Conservation (phyloP, 148 eudicot species). For the Dianthus caryophyllus region DNA sequence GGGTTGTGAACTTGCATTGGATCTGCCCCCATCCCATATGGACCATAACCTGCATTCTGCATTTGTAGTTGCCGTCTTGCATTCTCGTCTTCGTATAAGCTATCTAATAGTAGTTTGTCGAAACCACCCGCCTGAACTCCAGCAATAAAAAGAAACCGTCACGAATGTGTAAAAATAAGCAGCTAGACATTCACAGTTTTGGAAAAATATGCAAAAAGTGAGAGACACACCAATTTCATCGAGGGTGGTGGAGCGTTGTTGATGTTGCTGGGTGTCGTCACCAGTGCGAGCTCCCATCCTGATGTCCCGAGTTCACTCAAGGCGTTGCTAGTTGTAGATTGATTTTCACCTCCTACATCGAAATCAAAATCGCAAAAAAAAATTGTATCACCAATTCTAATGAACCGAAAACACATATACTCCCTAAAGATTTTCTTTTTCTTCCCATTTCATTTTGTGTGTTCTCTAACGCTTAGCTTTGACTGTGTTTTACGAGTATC, state of each 20-base stretch:
- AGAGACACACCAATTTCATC: slow-evolving; percentile 56
- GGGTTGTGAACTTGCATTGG: slow-evolving; percentile 39
- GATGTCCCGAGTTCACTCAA: slow-evolving; percentile 56
- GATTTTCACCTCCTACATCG: slow-evolving; percentile 48
- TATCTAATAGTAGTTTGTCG: slow-evolving; percentile 74
- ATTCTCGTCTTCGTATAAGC: slow-evolving; percentile 77
- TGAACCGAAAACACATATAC: not conserved
- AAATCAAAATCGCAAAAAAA: slow-evolving; percentile 1
- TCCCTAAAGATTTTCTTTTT: too few relatives aligned
- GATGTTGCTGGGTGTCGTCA: slow-evolving; percentile 66
- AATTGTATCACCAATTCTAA: not conserved
- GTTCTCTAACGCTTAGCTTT: too few relatives aligned
- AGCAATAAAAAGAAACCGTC: slow-evolving; percentile 1
- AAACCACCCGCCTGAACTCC: slow-evolving; percentile 72
- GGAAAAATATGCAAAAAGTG: not conserved
- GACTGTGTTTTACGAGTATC: too few relatives aligned
- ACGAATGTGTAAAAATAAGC: not conserved
- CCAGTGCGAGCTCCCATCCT: slow-evolving; percentile 96
- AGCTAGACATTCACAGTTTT: not conserved
- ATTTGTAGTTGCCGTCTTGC: slow-evolving; percentile 73
- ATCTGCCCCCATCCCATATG: slow-evolving; percentile 39
- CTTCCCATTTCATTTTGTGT: too few relatives aligned
- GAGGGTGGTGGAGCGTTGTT: slow-evolving; percentile 30
- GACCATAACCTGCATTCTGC: slow-evolving; percentile 68
- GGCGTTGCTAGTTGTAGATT: slow-evolving; percentile 31